Base-by-base conservation (phyloP, 1,284 basidiomycete genomes). In the Cryptococcus sp. region DNA sequence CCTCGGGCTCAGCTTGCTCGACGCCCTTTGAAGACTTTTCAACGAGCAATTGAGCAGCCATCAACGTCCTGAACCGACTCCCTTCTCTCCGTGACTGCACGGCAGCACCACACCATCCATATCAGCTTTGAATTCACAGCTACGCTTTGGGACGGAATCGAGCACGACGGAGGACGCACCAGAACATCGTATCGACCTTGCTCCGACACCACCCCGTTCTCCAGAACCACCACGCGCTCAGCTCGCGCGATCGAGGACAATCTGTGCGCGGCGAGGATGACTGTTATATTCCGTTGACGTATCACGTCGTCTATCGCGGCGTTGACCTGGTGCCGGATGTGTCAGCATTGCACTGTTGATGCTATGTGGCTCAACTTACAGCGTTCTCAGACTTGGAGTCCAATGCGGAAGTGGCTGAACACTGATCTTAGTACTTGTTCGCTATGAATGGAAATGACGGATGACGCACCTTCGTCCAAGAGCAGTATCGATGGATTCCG, bases 241-340 rank as follows among this genome's bases (percentile, higher is more conserved):
- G 89, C 91, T 57, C 88, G 82, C 19, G 88, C 91, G 61, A 92
- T 92, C 11, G 89, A 92, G 20, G 87, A 90, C 50, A 92, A 73
- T 56, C 93, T 83, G 77, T 95, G 93, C 0, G 93, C 93, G 23
- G 93, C 91, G 55, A 95, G 87, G 43, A 96, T 80, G 60, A 92
- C 93, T 1, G 91, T 94, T 49, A 92, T 91, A 63, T 88, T 85
- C 52, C 87, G 81, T 22, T 85, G 83, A 55, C 83, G 81, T 50
- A 94, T 82, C 60, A 96, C 93, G 72, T 88, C 88, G 71, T 92
- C 90, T 55, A 97, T 89, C 1, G 93, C 93, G 5, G 69, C 91
- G 86, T 74, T 97, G 30, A 35, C 30, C 30, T 95, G 30, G 30
- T 13, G 30, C 7, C 30, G 2, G 10, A 13, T 10, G 8, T 35